Conservation (phyloP, 108 stramenopile genomes). For the Halocafeteria seosinensis region DNA sequence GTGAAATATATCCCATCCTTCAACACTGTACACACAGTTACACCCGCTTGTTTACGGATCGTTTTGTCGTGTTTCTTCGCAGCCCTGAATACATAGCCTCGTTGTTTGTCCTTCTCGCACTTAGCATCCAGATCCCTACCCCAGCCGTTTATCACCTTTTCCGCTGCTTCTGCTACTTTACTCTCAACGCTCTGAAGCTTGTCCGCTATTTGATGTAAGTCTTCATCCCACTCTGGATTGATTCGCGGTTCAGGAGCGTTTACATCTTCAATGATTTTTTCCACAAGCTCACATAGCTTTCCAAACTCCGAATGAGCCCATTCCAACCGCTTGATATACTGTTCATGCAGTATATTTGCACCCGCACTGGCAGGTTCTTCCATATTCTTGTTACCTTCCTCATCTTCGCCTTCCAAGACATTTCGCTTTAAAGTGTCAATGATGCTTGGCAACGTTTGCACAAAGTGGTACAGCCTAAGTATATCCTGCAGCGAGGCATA, state of each 20-base stretch:
- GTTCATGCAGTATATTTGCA: neutral
- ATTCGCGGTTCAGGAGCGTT: constrained; percentile 53
- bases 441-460: neutral
- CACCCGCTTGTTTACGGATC: constrained; percentile 21
- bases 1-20: constrained; percentile 90
- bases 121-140: constrained; percentile 40
- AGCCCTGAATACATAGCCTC: constrained; percentile 12
- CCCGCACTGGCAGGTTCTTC: neutral
- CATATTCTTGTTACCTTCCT: neutral
- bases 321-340: neutral
- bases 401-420: neutral
- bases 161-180: constrained; percentile 45
- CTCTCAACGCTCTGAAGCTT: constrained; percentile 47
- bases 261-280: neutral
- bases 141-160: constrained; percentile 32
- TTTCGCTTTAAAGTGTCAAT: neutral
- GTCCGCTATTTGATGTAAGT: constrained; percentile 45
- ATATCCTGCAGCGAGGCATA: neutral
- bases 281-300: neutral
- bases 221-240: constrained; percentile 39
- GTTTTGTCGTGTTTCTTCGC: constrained; percentile 47
- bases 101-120: constrained; percentile 37
- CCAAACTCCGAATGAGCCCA: neutral
- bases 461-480: neutral
- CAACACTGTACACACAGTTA: constrained; percentile 52